These are phyloP conservation scores for Hericium coralloides DNA, from an alignment of 768 basidiomycete genomes.

Conservation along the genomic window DNA sequence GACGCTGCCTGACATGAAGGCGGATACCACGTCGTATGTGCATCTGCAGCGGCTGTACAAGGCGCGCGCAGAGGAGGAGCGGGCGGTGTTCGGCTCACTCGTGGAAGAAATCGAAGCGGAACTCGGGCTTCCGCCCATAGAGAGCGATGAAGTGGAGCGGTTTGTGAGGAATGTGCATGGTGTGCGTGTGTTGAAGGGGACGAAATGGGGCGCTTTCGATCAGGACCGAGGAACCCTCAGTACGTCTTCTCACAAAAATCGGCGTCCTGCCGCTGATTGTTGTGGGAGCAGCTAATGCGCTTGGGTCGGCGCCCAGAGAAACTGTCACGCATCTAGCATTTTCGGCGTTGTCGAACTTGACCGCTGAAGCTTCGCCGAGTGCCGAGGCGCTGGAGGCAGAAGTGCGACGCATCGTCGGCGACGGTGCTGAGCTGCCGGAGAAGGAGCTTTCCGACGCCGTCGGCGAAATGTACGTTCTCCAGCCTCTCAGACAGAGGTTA, in stretches of 20 bases:
- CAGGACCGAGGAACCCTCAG: slow-evolving; percentile 39
- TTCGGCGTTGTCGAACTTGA: slow-evolving; percentile 38
- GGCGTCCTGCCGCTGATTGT: background rate
- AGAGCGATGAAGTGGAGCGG: slow-evolving; percentile 50
- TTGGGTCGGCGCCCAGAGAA: slow-evolving; percentile 40
- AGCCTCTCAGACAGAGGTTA: background rate
- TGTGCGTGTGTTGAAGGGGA: slow-evolving; percentile 55
- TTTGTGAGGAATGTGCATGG: slow-evolving; percentile 81
- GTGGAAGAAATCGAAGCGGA: slow-evolving; percentile 37
- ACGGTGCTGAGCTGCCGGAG: slow-evolving; percentile 41
- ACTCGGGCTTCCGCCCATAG: slow-evolving; percentile 23
- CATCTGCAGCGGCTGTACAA: slow-evolving; percentile 83
- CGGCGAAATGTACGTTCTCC: slow-evolving; percentile 66
- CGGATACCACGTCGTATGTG: slow-evolving; percentile 77
- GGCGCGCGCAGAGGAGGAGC: slow-evolving; percentile 63
- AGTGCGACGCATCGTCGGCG: slow-evolving; percentile 42
- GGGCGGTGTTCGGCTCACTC: slow-evolving; percentile 27
- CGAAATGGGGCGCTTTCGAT: slow-evolving; percentile 50
- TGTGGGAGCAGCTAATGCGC: slow-evolving; percentile 29
- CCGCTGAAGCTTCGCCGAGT: slow-evolving; percentile 25
- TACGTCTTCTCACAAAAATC: slow-evolving; percentile 20
- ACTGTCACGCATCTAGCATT: slow-evolving; percentile 65
- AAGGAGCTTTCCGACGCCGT: slow-evolving; percentile 47
- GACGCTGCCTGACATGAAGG: slow-evolving; percentile 93
- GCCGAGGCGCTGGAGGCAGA: slow-evolving; percentile 44